Evolutionary conservation across 176 grass and related monocot genomes (phyloP), one percentile per base, ranked within the genome.

Genomic region (Triticum timopheevii): DNA sequence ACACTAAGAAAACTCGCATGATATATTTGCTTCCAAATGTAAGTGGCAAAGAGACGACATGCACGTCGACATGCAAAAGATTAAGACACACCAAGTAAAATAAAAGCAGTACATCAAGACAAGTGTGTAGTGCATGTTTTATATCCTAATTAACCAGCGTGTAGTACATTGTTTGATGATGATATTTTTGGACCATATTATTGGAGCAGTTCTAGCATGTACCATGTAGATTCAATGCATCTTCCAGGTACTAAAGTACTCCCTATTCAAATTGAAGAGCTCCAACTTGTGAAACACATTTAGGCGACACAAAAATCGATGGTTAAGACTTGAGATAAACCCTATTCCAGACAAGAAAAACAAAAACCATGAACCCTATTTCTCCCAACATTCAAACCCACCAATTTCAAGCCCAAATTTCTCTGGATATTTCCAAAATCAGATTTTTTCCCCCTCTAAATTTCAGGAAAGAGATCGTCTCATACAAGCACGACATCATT

Each of bases 161-260:
- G 47, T 23, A 1, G 54, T 75, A 64, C 38, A 35, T 35, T 16
- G 58, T 65, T 65, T 76, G 82, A 65, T 6, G 19, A 31, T 5
- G 71, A 84, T 65, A 50, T 34, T 16, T 76, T 76, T 65, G 58
- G 17, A 65, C 61, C 45, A 4, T 24, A 49, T 19, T 39, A 50
- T 20, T 82, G 0, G 10, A 82, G 20, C 20, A 5, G 80, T 77
- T 76, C 12, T 31, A 50, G 28, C 25, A 2, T 8, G 1, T 34
- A 73, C 40, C 39, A 6, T 67, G 4, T 34, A 66, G 65, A 75
- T 79, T 79, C 89, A 79, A 8, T 86, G 84, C 23, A 90, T 82
- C n/a, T 38, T 77, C 11, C 6, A 39, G 2, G 4, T 65, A 68
- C 70, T 22, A 59, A 11, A 61, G 19, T 83, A 45, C 25, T 73